Conservation (phyloP, 2,329 filamentous ascomycete species). For the Neonectria magnoliae region DNA sequence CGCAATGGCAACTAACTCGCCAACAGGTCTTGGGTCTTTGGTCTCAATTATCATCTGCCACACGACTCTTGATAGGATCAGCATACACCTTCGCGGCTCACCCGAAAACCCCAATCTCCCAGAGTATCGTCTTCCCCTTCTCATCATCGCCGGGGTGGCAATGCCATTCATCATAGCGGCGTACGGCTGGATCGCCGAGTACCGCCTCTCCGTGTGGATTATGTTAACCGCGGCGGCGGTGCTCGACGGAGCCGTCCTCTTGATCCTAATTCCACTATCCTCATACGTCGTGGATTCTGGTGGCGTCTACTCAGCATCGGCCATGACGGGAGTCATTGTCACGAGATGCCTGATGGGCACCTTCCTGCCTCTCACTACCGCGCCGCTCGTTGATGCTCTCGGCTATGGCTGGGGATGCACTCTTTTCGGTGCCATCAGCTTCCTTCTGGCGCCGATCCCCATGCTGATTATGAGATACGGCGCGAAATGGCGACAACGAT, state of each 20-base stretch:
- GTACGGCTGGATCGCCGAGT: slow-evolving; percentile 63
- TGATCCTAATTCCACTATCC: slow-evolving; percentile 61
- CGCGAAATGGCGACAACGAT: slow-evolving; percentile 59
- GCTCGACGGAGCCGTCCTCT: slow-evolving; percentile 56
- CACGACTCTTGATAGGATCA: slow-evolving; percentile 61
- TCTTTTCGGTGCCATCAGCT: slow-evolving; percentile 52
- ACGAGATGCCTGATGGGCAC: slow-evolving; percentile 65
- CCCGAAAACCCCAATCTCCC: slow-evolving; percentile 56
- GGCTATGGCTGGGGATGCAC: slow-evolving; percentile 65
- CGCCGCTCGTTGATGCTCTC: slow-evolving; percentile 56
- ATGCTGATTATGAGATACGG: slow-evolving; percentile 62
- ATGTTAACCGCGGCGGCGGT: slow-evolving; percentile 56
- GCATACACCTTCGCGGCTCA: slow-evolving; percentile 56
- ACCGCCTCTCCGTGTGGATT: slow-evolving; percentile 52
- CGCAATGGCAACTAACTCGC: not conserved
- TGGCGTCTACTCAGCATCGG: slow-evolving; percentile 65
- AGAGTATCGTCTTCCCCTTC: slow-evolving; percentile 64
- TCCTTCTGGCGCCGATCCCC: slow-evolving; percentile 61
- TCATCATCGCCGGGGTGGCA: slow-evolving; percentile 56
- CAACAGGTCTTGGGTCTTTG: slow-evolving; percentile 58
- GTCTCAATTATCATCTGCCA: slow-evolving; percentile 62
- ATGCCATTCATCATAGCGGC: slow-evolving; percentile 56
- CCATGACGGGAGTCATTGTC: slow-evolving; percentile 66
- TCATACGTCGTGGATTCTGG: slow-evolving; percentile 68
- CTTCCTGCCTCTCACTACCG: slow-evolving; percentile 63